Conservation (phyloP, 176 grass and related monocot genomes). For the Hordeum vulgare region MorexV3_pseudomolecules_assembly NC_058522.1:511962769-511963268, state of each 20-base stretch:
- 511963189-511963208: background rate
- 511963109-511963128: background rate
- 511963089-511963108: background rate
- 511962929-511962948: too few relatives aligned
- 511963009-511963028: background rate
- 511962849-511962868: conserved; percentile 18
- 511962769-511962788: conserved; percentile 21
- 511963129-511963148: background rate
- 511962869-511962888: conserved; percentile 25
- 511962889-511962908: conserved; percentile 37
- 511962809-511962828: background rate
- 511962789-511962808: conserved; percentile 11
- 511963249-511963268: background rate
- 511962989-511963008: background rate
- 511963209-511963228: background rate
- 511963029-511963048: conserved; percentile 32
- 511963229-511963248: background rate
- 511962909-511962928: conserved; percentile 25
- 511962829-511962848: background rate
- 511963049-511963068: conserved; percentile 40
- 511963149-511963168: background rate
- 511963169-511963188: background rate
- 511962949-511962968: background rate
- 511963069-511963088: conserved; percentile 6
- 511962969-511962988: background rate